phyloP scores from a whole-genome alignment of 164 flowering plant genomes.

The Nymphaea colorata region DNA sequence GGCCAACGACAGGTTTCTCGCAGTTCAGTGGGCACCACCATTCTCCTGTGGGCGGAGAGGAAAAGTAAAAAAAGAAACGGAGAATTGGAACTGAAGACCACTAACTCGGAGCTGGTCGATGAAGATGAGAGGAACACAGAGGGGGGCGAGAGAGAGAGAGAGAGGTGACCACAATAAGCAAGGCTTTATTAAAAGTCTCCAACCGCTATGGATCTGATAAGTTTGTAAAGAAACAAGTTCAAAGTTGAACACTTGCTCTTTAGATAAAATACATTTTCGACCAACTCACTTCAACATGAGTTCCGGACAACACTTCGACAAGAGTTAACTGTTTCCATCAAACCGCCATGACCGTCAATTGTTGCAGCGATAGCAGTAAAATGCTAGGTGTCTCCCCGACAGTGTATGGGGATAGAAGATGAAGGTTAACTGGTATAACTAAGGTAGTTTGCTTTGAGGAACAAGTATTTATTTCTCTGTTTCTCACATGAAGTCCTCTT shows the following conservation, averaged over 20 bases:
- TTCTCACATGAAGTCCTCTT: constrained; percentile 88
- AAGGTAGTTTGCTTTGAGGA: neutral
- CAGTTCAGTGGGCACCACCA: too few species aligned
- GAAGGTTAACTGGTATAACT: neutral
- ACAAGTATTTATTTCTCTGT: neutral
- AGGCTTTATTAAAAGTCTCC: too few species aligned
- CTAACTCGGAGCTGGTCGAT: neutral
- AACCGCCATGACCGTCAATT: too few species aligned
- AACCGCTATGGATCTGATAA: too few species aligned
- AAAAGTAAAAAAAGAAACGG: neutral
- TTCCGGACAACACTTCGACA: neutral
- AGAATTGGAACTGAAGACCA: neutral
- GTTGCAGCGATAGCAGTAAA: neutral
- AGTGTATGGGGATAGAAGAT: neutral
- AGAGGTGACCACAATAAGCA: neutral
- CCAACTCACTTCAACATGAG: neutral
- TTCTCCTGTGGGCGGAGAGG: neutral
- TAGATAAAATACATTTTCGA: neutral
- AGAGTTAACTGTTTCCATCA: too few species aligned
- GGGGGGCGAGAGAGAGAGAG: neutral
- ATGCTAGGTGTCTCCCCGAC: neutral
- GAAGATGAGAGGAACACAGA: neutral
- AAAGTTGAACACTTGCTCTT: neutral
- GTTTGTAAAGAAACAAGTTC: neutral
- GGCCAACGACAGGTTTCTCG: too few species aligned